Evolutionary conservation across 2,329 filamentous ascomycete genomes (phyloP), one percentile per base, ranked within the genome.

Genomic region (Alternaria consortialis): DNA sequence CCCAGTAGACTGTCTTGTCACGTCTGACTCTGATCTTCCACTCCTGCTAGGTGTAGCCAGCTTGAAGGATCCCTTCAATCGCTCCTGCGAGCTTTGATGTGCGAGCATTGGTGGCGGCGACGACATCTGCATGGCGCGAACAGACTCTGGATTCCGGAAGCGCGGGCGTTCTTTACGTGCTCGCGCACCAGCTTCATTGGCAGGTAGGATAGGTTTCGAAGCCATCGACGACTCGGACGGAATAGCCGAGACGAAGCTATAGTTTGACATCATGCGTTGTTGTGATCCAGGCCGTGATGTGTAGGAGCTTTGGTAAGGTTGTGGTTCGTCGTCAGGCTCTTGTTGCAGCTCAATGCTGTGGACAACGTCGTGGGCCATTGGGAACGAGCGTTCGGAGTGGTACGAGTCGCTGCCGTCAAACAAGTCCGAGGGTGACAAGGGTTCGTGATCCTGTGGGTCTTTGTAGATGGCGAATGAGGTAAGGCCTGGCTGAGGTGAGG

Each of bases 101-200:
- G 67, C 58, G 11, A 70, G 63, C 42, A 75, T 60, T n/a, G 74
- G 74, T 20, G 69, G 72, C 7, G 77, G 90, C 0, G 89, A 91
- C 2, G 86, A 85, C 88, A 92, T 90, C 66, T 92, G 90, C 79
- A 92, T 84, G 1, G 88, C 88, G 51, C 88, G 87, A 7, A 92
- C 86, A 12, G 88, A 88, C 1, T 89, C 90, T 0, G 90, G 87
- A 12, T 90, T 90, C 48, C 90, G 84, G 74, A 93, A 92, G 1
- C 87, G 85, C 5, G 88, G 86, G 3, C 90, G 85, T 8, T 85
- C 84, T 7, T 85, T 86, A 7, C 84, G 84, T 54, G 89, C 85
- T 23, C 85, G 52, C 23, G 72, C 69, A 27, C 75, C 70, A 59
- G 74, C 66, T 47, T 74, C 58, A 47, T 64, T 71, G 39, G 66